Conservation (phyloP, 257 asterid species). For the Thymus mandschuricus region DNA sequence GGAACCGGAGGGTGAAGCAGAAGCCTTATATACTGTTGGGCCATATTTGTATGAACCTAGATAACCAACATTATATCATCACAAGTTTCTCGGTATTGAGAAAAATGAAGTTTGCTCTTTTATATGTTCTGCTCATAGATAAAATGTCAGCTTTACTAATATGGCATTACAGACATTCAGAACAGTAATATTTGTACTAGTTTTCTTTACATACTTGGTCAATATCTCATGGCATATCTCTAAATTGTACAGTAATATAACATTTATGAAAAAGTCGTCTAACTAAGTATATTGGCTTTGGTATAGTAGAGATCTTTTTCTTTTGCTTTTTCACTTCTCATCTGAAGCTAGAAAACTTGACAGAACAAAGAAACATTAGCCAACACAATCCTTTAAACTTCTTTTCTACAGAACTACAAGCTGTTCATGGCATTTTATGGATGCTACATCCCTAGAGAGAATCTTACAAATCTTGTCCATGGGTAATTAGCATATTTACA, state of each 20-base stretch:
- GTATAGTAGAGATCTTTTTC: neutral
- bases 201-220: neutral
- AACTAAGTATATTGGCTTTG: neutral
- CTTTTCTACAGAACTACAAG: neutral
- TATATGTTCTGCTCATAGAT: conserved; percentile 6
- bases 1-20: conserved; percentile 73
- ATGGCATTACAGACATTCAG: conserved; percentile 6
- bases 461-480: neutral
- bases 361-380: neutral
- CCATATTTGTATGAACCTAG: conserved; percentile 87
- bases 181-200: no score
- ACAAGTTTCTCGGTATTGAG: neutral
- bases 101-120: neutral
- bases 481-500: conserved; percentile 17
- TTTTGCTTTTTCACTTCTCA: no score
- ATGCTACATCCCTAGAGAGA: neutral
- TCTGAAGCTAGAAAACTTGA: neutral
- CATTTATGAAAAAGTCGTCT: neutral
- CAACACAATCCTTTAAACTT: neutral
- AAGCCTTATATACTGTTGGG: conserved; percentile 54
- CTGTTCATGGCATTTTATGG: neutral
- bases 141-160: neutral
- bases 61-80: conserved; percentile 26
- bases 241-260: neutral
- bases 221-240: neutral